Evolutionary conservation across 2,329 filamentous ascomycete genomes (phyloP), one percentile per base, ranked within the genome.

Genomic region (Chaetomium globosum): DNA sequence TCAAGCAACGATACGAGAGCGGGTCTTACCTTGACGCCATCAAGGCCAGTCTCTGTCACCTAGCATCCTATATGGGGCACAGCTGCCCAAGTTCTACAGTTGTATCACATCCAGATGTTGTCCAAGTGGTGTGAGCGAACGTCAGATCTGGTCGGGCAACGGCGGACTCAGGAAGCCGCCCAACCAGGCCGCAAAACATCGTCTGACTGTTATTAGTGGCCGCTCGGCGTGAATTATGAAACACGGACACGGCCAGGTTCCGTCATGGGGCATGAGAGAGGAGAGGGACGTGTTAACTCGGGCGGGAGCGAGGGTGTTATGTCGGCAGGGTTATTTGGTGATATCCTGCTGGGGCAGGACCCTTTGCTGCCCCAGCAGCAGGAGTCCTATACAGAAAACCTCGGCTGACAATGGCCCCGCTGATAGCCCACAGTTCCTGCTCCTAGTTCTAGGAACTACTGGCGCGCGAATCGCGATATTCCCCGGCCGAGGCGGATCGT

Each of bases 121-220:
- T n/a, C 46, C n/a, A 23, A 48, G n/a, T 48, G n/a, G 46, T 9
- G 46, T 48, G 46, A 23, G n/a, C n/a, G 46, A n/a, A 23, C 23
- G 8, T 9, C 21, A 31, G 21, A 39, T 61, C 52, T n/a, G 36
- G 36, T 19, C 33, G 26, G 16, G 26, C 39, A 30, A 21, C 19
- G 7, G 43, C 48, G 8, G 46, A 43, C 31, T 59, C 26, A 13
- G 33, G 56, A 5, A 49, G 13, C 56, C 9, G 43, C 57, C 57
- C 46, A 51, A 51, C 28, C 39, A 46, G 57, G 57, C 57, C 57
- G 28, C 46, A 61, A 54, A 49, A 23, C 59, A 39, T 63, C 21
- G 30, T 5, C 28, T 12, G 23, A 16, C 48, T 30, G 9, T 43
- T 16, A 3, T 36, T 21, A 30, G 23, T 21, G 36, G 16, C 55